Conservation (phyloP, 1,284 basidiomycete species). For the Mycena sp. region DNA sequence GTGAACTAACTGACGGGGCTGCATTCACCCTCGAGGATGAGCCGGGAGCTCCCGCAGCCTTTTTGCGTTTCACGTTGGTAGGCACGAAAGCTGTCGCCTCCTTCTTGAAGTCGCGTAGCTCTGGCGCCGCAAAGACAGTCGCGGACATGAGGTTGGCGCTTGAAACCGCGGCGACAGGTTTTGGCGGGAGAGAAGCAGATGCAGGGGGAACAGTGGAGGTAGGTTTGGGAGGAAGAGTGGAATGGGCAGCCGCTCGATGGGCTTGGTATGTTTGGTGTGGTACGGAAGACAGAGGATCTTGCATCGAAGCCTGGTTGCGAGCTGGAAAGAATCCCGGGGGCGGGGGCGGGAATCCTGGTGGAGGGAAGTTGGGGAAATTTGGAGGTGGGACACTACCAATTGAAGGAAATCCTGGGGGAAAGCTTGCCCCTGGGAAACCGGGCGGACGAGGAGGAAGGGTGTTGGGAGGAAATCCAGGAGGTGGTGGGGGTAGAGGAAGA, state of each 20-base stretch:
- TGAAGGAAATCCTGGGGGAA: constrained; percentile 33
- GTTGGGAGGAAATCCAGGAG: constrained; percentile 36
- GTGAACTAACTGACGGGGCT: constrained; percentile 60
- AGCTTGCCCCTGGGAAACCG: constrained; percentile 37
- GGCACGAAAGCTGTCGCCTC: constrained; percentile 93
- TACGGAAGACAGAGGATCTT: constrained; percentile 69
- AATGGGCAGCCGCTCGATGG: constrained; percentile 52
- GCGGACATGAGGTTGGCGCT: constrained; percentile 54
- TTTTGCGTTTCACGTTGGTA: constrained; percentile 72
- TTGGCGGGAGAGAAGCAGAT: constrained; percentile 50
- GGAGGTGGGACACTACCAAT: constrained; percentile 32
- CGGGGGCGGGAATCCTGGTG: constrained; percentile 40
- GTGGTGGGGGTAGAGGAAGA: constrained; percentile 44
- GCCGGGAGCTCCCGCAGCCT: constrained; percentile 43
- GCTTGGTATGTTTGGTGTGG: constrained; percentile 76
- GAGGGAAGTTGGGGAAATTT: constrained; percentile 39
- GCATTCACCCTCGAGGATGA: constrained; percentile 63
- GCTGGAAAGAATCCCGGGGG: constrained; percentile 68
- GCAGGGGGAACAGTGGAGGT: constrained; percentile 20
- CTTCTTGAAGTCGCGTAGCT: constrained; percentile 90
- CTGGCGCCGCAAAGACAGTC: constrained; percentile 83
- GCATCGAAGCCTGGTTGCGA: constrained; percentile 59
- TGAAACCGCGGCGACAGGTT: constrained; percentile 47
- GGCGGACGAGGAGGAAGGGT: constrained; percentile 40
- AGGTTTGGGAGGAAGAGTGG: constrained; percentile 43